phyloP scores from a whole-genome alignment of 192 early-diverging fungal species.

The Backusella westeae region DNA sequence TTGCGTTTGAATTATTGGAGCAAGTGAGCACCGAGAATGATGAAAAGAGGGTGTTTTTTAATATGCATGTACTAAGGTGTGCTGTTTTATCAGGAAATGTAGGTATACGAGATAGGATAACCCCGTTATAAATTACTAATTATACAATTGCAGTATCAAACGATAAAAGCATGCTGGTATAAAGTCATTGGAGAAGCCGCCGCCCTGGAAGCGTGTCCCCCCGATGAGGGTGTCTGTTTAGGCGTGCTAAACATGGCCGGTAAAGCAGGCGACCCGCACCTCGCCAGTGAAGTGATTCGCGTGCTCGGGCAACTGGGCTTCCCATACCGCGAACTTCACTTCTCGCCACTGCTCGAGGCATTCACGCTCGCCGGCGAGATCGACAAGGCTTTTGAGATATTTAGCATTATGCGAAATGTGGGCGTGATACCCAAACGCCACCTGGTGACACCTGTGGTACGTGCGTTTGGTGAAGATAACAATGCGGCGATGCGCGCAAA shows the following conservation, averaged over 20 bases:
- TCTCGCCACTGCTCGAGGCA: conserved; percentile 56
- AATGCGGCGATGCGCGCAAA: conserved; percentile 37
- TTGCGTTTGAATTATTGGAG: conserved; percentile 39
- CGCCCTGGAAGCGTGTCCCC: conserved; percentile 1
- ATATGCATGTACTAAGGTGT: conserved; percentile 33
- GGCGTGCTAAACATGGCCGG: conserved; percentile 42
- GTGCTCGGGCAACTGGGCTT: conserved; percentile 36
- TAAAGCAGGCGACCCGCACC: conserved; percentile 31
- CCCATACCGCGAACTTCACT: conserved; percentile 48
- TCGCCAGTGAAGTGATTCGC: conserved; percentile 41
- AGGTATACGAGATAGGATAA: not conserved
- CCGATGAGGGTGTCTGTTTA: conserved; percentile 51
- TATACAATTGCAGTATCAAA: conserved; percentile 31
- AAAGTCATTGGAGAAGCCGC: conserved; percentile 29
- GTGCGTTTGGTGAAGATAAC: conserved; percentile 28
- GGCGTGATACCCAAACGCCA: conserved; percentile 42
- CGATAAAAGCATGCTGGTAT: conserved; percentile 43
- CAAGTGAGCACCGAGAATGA: conserved; percentile 30
- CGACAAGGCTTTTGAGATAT: conserved; percentile 53
- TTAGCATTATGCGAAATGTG: conserved; percentile 51
- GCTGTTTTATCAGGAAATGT: conserved; percentile 41
- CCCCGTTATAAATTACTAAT: not conserved
- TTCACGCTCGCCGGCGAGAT: conserved; percentile 48
- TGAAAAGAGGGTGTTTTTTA: conserved; percentile 26
- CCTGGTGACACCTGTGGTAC: conserved; percentile 37